phyloP scores from a whole-genome alignment of 108 stramenopile genomes.

The Aurantiochytrium sp. region DNA sequence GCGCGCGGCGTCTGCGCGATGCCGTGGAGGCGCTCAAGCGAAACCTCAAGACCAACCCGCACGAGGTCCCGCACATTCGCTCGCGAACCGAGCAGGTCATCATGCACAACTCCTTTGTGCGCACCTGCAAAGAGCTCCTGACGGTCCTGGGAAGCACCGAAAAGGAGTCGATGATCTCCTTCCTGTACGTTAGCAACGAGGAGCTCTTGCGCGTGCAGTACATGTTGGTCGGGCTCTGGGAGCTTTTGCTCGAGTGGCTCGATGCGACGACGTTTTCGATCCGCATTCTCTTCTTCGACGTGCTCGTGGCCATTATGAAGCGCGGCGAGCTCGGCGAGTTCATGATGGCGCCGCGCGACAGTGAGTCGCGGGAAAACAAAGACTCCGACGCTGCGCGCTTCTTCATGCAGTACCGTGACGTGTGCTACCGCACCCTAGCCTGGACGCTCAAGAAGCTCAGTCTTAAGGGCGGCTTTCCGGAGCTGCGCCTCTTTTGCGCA shows the following conservation, averaged over 20 bases:
- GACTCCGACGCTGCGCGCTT: neutral
- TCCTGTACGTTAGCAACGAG: neutral
- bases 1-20: neutral
- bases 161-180: constrained; percentile 19
- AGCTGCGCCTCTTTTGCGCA: constrained; percentile 7
- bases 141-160: neutral
- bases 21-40: neutral
- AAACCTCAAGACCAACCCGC: constrained; percentile 7
- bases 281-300: constrained; percentile 14
- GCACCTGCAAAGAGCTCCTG: neutral
- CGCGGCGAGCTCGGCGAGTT: constrained; percentile 16
- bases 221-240: constrained; percentile 10
- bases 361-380: neutral
- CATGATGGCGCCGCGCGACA: neutral
- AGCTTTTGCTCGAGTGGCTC: neutral
- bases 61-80: neutral
- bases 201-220: constrained; percentile 11
- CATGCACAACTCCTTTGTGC: neutral
- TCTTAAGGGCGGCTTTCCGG: neutral
- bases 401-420: neutral
- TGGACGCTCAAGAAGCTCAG: constrained; percentile 18
- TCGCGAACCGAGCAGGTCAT: neutral
- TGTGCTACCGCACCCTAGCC: constrained; percentile 9
- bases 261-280: neutral
- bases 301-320: neutral